A percentile compares a stretch with the other conserved stretches of the same genome.
Evolutionary conservation across 768 basidiomycete species (phyloP).

Genomic region (Dictyophora rubrovolvata): DNA sequence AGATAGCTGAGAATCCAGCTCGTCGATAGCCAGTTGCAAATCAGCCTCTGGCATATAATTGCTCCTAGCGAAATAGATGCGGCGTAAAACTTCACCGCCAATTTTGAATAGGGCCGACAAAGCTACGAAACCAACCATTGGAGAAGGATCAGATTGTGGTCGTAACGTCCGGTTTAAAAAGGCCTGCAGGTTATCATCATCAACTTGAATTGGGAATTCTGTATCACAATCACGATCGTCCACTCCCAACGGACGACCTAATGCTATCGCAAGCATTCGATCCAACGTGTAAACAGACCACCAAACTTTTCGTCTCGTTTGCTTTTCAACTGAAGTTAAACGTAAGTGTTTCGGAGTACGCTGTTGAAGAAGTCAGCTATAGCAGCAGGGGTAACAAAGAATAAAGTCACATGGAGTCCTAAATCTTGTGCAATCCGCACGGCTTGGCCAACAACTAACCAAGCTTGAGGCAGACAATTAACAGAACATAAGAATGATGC

Average conservation of each 20-base stretch:
- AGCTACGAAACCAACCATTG: constrained; percentile 77
- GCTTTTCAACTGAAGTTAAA: constrained; percentile 70
- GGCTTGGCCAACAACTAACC: constrained; percentile 87
- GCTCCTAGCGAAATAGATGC: constrained; percentile 75
- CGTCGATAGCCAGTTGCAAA: constrained; percentile 69
- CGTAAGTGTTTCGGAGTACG: constrained; percentile 71
- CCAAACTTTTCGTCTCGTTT: constrained; percentile 86
- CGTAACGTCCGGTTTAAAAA: constrained; percentile 59
- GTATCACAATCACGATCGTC: constrained; percentile 89
- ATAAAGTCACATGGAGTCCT: constrained; percentile 70
- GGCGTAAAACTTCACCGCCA: constrained; percentile 68
- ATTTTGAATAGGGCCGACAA: constrained; percentile 76
- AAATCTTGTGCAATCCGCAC: constrained; percentile 85
- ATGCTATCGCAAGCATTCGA: constrained; percentile 83
- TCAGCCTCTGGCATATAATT: constrained; percentile 62
- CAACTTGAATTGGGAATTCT: constrained; percentile 72
- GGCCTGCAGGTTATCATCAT: constrained; percentile 66
- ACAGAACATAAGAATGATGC: constrained; percentile 75
- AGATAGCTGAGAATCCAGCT: constrained; percentile 63
- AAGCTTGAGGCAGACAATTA: constrained; percentile 89
- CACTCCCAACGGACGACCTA: constrained; percentile 80
- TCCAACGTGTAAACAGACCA: constrained; percentile 89
- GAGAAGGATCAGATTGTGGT: constrained; percentile 42
- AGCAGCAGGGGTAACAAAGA: constrained; percentile 8
- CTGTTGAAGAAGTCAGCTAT: constrained; percentile 29